Percentiles rank a stretch among this genome's conserved stretches.
These are phyloP conservation scores for Saccharomyces cerevisiae DNA, from an alignment of 805 yeast genomes.

Conservation along the genomic window DNA sequence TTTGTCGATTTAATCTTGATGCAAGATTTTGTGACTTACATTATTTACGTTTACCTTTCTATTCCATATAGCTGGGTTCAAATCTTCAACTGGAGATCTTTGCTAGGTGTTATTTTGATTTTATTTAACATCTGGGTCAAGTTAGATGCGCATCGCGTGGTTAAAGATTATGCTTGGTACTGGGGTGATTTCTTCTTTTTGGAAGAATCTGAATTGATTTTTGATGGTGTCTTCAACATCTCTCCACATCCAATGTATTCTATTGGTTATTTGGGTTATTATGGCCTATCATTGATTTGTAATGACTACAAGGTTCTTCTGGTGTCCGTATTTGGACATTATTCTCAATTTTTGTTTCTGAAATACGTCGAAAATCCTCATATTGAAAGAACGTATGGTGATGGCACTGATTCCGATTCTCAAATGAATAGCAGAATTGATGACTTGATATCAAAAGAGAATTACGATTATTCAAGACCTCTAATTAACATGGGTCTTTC, in stretches of 20 bases:
- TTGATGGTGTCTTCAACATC: slow-evolving; percentile 83
- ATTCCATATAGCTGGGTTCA: slow-evolving; percentile 37
- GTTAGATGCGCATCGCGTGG: slow-evolving; percentile 78
- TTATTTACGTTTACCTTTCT: slow-evolving; percentile 48
- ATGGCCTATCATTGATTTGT: slow-evolving; percentile 72
- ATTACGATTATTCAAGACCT: slow-evolving; percentile 43
- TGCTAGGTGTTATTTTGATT: slow-evolving; percentile 52
- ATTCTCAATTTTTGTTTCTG: slow-evolving; percentile 66
- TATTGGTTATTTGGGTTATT: slow-evolving; percentile 80
- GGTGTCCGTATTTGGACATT: slow-evolving; percentile 68
- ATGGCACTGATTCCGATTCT: slow-evolving; percentile 31
- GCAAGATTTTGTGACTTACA: slow-evolving; percentile 75
- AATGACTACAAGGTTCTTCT: slow-evolving; percentile 62
- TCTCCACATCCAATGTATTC: slow-evolving; percentile 93
- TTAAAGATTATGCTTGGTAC: slow-evolving; percentile 88
- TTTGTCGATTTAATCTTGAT: slow-evolving; percentile 73
- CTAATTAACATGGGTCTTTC: slow-evolving; percentile 39
- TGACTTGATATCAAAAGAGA: slow-evolving; percentile 31
- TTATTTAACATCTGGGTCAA: slow-evolving; percentile 78
- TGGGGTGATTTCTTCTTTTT: slow-evolving; percentile 93
- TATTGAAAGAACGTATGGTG: slow-evolving; percentile 69
- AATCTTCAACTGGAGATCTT: slow-evolving; percentile 43
- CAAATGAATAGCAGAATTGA: slow-evolving; percentile 28
- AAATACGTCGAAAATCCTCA: slow-evolving; percentile 78
- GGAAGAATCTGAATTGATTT: slow-evolving; percentile 57